phyloP scores from a whole-genome alignment of 2,329 filamentous ascomycete genomes.

The Leptodontidium sp. region DNA sequence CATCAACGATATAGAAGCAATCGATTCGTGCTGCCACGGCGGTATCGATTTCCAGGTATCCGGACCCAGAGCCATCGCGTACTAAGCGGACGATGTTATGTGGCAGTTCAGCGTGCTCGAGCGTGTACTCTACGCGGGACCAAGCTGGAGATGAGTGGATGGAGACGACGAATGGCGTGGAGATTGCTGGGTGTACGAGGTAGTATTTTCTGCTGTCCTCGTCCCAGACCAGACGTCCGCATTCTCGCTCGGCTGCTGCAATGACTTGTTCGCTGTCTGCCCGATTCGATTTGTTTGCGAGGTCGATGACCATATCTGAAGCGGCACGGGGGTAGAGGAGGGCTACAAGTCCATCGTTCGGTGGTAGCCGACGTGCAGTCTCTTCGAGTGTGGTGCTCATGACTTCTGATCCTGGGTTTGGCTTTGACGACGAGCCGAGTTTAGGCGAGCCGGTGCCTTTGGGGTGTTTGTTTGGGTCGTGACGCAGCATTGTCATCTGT shows the following conservation, averaged over 20 bases:
- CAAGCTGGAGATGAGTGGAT: conserved; percentile 66
- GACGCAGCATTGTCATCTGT: conserved; percentile 64
- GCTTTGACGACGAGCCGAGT: conserved; percentile 35
- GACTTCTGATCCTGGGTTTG: conserved; percentile 52
- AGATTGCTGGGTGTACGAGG: conserved; percentile 69
- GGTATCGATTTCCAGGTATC: conserved; percentile 68
- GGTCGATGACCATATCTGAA: conserved; percentile 67
- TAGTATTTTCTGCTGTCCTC: conserved; percentile 66
- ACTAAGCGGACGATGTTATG: conserved; percentile 67
- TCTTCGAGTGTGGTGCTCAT: conserved; percentile 66
- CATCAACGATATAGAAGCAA: conserved; percentile 68
- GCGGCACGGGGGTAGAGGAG: conserved; percentile 73
- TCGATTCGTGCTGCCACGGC: conserved; percentile 66
- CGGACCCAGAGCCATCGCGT: conserved; percentile 65
- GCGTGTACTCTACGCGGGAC: conserved; percentile 68
- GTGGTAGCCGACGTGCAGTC: conserved; percentile 59
- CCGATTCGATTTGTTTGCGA: conserved; percentile 48
- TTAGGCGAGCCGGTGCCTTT: conserved; percentile 37
- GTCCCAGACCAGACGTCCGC: conserved; percentile 76
- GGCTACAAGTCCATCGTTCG: conserved; percentile 71
- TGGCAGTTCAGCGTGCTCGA: conserved; percentile 70
- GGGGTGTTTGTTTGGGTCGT: conserved; percentile 65
- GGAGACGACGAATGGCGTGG: conserved; percentile 68
- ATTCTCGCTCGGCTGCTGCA: conserved; percentile 71
- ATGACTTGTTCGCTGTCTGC: conserved; percentile 67